phyloP scores from a whole-genome alignment of 1,284 basidiomycete genomes.

The Sanghuangporus baumii region DNA sequence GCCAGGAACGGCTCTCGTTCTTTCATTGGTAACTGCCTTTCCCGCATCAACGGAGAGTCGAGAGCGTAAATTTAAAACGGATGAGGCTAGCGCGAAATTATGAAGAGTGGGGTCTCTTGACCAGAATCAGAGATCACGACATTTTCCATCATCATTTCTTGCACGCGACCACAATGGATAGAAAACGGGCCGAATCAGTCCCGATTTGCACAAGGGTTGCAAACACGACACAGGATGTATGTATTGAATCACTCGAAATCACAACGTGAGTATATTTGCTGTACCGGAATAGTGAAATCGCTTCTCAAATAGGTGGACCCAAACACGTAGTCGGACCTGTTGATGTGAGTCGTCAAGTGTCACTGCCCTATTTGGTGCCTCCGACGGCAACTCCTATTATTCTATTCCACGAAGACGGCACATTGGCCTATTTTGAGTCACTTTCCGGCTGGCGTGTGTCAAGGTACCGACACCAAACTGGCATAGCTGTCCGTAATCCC shows the following conservation, averaged over 20 bases:
- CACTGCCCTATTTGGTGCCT: background rate
- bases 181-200: background rate
- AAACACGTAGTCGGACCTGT: background rate
- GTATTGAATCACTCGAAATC: background rate
- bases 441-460: background rate
- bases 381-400: background rate
- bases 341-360: constrained; percentile 10
- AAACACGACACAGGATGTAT: background rate
- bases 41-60: constrained; percentile 13
- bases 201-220: background rate
- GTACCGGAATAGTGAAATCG: background rate
- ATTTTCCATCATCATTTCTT: background rate
- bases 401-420: background rate
- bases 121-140: too few relatives aligned
- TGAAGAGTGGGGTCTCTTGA: background rate
- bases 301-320: background rate
- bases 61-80: constrained; percentile 1
- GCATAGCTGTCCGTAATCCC: background rate
- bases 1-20: constrained; percentile 14
- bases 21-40: constrained; percentile 9
- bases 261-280: background rate
- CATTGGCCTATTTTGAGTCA: background rate
- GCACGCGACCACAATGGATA: background rate
- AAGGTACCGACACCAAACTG: background rate
- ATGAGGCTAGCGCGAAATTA: background rate